Percentiles rank a stretch among this genome's conserved stretches.
Evolutionary conservation across 2,329 filamentous ascomycete genomes (phyloP).

Genomic region (Zasmidium cellare): DNA sequence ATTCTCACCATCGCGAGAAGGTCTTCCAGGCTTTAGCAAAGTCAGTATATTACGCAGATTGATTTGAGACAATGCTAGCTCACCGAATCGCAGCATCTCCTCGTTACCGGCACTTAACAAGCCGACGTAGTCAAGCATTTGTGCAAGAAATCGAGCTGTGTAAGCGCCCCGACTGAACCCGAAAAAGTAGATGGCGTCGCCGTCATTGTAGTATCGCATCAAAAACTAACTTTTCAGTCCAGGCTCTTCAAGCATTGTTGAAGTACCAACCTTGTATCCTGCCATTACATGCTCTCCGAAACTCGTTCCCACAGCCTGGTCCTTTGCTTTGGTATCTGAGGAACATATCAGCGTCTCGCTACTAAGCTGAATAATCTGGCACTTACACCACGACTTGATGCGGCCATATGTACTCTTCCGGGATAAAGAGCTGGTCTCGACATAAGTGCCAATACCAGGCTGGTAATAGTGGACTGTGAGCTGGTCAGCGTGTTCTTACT

Average conservation of each 20-base stretch:
- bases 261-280: conserved; percentile 59
- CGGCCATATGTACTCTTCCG: conserved; percentile 57
- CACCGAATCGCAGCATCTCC: conserved; percentile 71
- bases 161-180: conserved; percentile 37
- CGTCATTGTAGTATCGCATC: conserved; percentile 33
- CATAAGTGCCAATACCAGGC: conserved; percentile 72
- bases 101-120: conserved; percentile 79
- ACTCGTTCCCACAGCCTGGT: conserved; percentile 75
- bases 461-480: conserved; percentile 60
- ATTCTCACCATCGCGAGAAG: conserved; percentile 61
- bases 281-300: conserved; percentile 83
- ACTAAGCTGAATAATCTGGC: neutral
- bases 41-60: neutral
- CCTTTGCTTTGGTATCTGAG: conserved; percentile 67
- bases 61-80: neutral
- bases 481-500: conserved; percentile 2
- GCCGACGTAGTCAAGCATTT: conserved; percentile 69
- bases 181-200: conserved; percentile 37
- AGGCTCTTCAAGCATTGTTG: neutral
- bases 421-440: conserved; percentile 60
- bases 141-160: conserved; percentile 56
- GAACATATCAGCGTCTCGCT: neutral
- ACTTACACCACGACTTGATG: conserved; percentile 57
- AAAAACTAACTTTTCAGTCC: conserved; percentile 20
- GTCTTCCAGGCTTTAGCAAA: conserved; percentile 68